These are phyloP conservation scores for Nicotiana noctiflora DNA, from an alignment of 257 asterid genomes.

Conservation along the genomic window DNA sequence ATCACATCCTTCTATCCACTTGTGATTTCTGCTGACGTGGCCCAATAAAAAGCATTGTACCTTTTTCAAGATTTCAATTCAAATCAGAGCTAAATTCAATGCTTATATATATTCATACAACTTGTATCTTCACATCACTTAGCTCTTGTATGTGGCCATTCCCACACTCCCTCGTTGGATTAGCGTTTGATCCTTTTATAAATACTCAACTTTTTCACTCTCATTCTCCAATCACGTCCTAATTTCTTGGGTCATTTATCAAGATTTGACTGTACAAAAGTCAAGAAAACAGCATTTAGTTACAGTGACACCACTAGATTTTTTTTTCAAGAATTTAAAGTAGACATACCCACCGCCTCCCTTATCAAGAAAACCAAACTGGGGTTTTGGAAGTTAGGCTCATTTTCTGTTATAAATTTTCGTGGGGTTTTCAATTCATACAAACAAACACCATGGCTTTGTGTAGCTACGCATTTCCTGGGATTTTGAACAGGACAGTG, in stretches of 20 bases:
- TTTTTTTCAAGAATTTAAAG: background rate
- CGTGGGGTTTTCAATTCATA: slow-evolving; percentile 2
- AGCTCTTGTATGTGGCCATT: background rate
- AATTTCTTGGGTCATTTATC: background rate
- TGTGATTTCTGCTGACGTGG: slow-evolving; percentile 50
- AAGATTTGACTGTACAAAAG: background rate
- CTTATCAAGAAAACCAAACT: background rate
- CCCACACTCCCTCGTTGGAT: background rate
- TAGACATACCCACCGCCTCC: background rate
- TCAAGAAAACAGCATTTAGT: background rate
- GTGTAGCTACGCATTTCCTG: slow-evolving; percentile 51
- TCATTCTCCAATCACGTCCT: background rate
- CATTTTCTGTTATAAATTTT: slow-evolving; percentile 1
- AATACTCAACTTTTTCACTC: background rate
- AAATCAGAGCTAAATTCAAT: background rate
- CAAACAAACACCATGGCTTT: slow-evolving; percentile 43
- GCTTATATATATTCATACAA: background rate
- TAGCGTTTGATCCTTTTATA: background rate
- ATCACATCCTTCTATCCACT: slow-evolving; percentile 50
- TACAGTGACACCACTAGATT: background rate
- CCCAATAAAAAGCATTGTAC: slow-evolving; percentile 29
- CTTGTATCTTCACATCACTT: background rate
- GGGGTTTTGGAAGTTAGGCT: background rate
- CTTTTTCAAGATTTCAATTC: background rate
- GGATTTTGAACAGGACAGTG: slow-evolving; percentile 36